Base-by-base conservation (phyloP, 495 filamentous ascomycete species). In the Physcia stellaris region DNA sequence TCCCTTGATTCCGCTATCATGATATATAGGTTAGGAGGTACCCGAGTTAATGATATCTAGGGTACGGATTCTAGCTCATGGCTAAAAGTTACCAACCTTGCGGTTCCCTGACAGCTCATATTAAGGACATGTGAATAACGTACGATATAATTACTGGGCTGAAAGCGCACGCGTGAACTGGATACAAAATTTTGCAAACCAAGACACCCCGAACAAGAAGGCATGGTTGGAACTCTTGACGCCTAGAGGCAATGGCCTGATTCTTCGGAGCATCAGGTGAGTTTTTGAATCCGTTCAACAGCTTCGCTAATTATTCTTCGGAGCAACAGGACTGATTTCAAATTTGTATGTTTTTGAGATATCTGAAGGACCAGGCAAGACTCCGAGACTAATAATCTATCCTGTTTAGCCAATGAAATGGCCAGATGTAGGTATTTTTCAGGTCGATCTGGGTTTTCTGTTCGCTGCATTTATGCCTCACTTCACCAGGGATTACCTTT, bases 161-260 rank as follows among this genome's bases (percentile, higher is more conserved):
- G 88, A 98, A 56, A 77, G 77, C 6, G 83, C 80, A 12, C 68
- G 88, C 24, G 70, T 88, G 32, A 84, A 86, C 52, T 93, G 86
- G 81, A 75, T 75, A 23, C 68, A 70, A 33, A 84, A 92, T 51
- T 79, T 84, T 43, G 83, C 75, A 16, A 63, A 63, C 7, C 64
- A 79, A 26, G 84, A 95, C 51, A 74, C 77, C 0, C 51, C 53
- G 18, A 67, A 90, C 43, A 60, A 67, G 43, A 50, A 62, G 32
- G 58, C 75, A 46, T 98, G 88, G 88, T 59, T 54, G 1, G 73
- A 81, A 27, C 62, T 95, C 15, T 70, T 75, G 62, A 73, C 67
- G 21, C 73, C 79, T 1, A 70, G 54, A 33, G 71, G 72, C 0
- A 66, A 70, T 6, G 90, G 88, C 0, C 46, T 95, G 37, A 94